Conservation (phyloP, 108 stramenopile genomes). For the Nannochloropsis salina region DNA sequence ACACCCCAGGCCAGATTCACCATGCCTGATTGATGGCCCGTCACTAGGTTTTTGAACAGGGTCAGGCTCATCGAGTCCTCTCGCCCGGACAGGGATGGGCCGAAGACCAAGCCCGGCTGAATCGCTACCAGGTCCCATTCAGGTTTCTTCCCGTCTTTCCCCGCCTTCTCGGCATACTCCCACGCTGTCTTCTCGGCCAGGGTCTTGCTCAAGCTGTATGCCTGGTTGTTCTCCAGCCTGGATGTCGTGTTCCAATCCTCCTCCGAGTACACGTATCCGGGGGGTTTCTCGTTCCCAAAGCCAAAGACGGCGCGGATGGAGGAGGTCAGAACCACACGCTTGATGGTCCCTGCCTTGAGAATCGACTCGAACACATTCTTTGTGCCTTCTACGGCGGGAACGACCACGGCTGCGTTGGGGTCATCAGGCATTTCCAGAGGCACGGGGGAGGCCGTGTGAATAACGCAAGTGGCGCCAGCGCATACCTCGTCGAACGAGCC, state of each 20-base stretch:
- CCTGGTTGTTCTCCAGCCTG: conserved; percentile 30
- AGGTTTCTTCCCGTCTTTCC: conserved; percentile 2
- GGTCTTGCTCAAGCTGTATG: conserved; percentile 27
- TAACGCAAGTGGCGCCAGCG: background rate
- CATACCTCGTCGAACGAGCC: conserved; percentile 21
- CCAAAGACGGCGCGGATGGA: conserved; percentile 33
- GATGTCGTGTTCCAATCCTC: conserved; percentile 30
- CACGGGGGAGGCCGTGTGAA: conserved; percentile 23
- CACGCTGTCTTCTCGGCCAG: conserved; percentile 44
- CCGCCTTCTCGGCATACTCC: conserved; percentile 19
- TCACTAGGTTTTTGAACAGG: conserved; percentile 22
- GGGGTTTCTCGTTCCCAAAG: conserved; percentile 29
- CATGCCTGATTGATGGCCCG: conserved; percentile 28
- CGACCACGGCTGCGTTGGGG: background rate
- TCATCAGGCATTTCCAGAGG: conserved; percentile 1
- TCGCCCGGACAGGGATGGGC: conserved; percentile 27
- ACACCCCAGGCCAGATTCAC: conserved; percentile 21
- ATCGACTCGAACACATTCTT: conserved; percentile 22
- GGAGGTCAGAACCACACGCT: conserved; percentile 30
- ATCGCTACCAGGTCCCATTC: conserved; percentile 31
- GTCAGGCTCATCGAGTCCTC: conserved; percentile 25
- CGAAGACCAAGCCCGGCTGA: conserved; percentile 35
- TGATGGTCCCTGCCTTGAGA: conserved; percentile 20
- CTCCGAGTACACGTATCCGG: conserved; percentile 30
- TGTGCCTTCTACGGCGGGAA: conserved; percentile 21